These are phyloP conservation scores for Pyropia yezoensis DNA, from an alignment of 23 red algal species.

Conservation along the genomic window DNA sequence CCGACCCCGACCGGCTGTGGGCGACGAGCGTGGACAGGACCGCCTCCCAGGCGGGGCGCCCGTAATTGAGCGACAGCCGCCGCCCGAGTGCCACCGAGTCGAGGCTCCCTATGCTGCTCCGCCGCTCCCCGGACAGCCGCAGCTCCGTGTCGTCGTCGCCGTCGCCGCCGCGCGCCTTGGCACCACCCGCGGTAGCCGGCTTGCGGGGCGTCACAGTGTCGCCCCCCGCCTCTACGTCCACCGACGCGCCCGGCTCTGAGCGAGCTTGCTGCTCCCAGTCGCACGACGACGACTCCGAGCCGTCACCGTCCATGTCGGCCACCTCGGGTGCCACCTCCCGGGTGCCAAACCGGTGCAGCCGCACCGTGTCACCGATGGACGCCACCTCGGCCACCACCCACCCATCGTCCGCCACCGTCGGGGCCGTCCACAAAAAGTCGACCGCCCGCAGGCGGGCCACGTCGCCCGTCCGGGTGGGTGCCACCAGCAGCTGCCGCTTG, in stretches of 20 bases:
- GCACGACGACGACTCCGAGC: constrained; percentile 1
- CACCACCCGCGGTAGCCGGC: too few relatives aligned
- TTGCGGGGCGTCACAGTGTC: too few relatives aligned
- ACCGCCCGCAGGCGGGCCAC: constrained; percentile 30
- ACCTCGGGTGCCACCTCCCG: neutral
- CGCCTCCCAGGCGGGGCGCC: constrained; percentile 48
- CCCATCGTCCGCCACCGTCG: constrained; percentile 2
- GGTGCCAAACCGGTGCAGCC: neutral
- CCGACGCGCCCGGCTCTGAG: too few relatives aligned
- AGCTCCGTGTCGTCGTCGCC: too few relatives aligned
- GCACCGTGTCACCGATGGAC: neutral
- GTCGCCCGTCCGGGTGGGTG: constrained; percentile 24
- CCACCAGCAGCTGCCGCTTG: constrained; percentile 34
- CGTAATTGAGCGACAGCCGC: constrained; percentile 33
- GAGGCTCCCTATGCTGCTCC: too few relatives aligned
- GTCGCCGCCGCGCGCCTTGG: too few relatives aligned
- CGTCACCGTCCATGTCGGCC: neutral
- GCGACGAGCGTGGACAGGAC: constrained; percentile 40
- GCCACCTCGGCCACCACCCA: constrained; percentile 1
- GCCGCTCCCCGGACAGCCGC: too few relatives aligned
- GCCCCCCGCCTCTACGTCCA: too few relatives aligned
- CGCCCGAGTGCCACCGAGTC: too few relatives aligned
- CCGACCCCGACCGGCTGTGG: constrained; percentile 13
- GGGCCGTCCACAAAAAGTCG: constrained; percentile 5
- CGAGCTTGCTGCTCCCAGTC: too few relatives aligned